Evolutionary conservation across 805 yeast species (phyloP), one percentile per base, ranked within the genome.

Genomic region (Kluyveromyces wickerhamii): DNA sequence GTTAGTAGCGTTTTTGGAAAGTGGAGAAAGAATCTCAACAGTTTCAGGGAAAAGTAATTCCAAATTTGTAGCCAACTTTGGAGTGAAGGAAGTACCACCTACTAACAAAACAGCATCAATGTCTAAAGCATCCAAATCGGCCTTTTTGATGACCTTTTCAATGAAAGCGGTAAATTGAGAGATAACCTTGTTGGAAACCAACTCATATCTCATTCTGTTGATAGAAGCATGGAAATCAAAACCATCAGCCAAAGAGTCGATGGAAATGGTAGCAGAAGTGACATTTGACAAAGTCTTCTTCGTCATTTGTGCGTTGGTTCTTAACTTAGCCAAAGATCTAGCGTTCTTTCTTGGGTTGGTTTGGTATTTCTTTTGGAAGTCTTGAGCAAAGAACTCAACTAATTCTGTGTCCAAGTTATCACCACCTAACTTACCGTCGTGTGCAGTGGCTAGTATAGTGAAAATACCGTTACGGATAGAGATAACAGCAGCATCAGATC

Each of bases 221-320:
- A 92, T 79, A 39, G 89, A 72, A 43, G 95, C 75, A 65, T 85
- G 88, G 77, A 79, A 92, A 65, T 92, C 98, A 58, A 70, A 75
- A 44, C 98, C 98, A 40, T 83, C 94, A 41, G 95, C 89, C 45
- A 92, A 72, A 15, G 95, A 82, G 65, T 92, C 98, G 49, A 92
- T 83, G 29, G 97, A 92, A 55, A 87, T 85, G 36, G 92, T 82
- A 29, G 96, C 80, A 32, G 86, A 69, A 50, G 78, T 78, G 37
- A 92, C 92, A 60, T 88, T 87, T 34, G 95, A 82, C 51, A 92
- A 70, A 27, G 98, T 92, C 68, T 85, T 85, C 69, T 88, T 86
- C 39, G 92, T 82, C 37, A 77, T 66, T 56, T 82, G 79, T 40
- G 94, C 72, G 59, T 87, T 95, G 41, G 79, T 78, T 59, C 72